phyloP scores from a whole-genome alignment of 2,329 filamentous ascomycete species.

The Cercospora berteroae region DNA sequence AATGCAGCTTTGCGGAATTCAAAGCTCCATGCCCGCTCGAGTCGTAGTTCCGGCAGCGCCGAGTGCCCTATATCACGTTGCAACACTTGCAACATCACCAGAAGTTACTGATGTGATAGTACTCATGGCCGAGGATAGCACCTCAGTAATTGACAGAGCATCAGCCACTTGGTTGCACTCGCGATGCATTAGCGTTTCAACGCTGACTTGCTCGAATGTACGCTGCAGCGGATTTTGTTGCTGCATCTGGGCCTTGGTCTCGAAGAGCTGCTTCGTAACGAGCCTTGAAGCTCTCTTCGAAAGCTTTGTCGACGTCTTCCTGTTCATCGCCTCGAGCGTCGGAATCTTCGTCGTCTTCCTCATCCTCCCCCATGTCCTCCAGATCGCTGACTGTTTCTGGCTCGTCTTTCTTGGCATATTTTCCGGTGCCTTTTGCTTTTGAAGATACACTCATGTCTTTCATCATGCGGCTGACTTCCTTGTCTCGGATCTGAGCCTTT shows the following conservation, averaged over 20 bases:
- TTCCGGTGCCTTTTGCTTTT: slow-evolving; percentile 36
- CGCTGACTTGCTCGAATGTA: slow-evolving; percentile 29
- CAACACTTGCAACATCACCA: neutral
- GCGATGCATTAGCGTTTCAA: slow-evolving; percentile 11
- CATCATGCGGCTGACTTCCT: slow-evolving; percentile 91
- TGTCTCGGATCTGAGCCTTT: slow-evolving; percentile 69
- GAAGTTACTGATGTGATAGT: neutral
- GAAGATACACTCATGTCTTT: slow-evolving; percentile 73
- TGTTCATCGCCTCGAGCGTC: slow-evolving; percentile 53
- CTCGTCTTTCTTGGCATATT: slow-evolving; percentile 43
- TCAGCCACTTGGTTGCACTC: neutral
- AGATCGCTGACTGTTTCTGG: slow-evolving; percentile 53
- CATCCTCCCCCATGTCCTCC: slow-evolving; percentile 55
- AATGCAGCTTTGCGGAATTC: neutral
- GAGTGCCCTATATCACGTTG: neutral
- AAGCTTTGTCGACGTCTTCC: slow-evolving; percentile 57
- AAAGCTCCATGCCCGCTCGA: neutral
- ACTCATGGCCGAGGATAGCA: neutral
- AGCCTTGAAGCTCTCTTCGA: slow-evolving; percentile 66
- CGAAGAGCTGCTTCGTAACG: slow-evolving; percentile 74
- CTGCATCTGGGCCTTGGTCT: slow-evolving; percentile 18
- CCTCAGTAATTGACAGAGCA: neutral
- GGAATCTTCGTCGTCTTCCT: slow-evolving; percentile 42
- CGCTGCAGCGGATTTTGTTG: slow-evolving; percentile 19
- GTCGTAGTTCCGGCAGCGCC: neutral